Conservation (phyloP, 75 land plant species). For the Cupressus sempervirens region DNA sequence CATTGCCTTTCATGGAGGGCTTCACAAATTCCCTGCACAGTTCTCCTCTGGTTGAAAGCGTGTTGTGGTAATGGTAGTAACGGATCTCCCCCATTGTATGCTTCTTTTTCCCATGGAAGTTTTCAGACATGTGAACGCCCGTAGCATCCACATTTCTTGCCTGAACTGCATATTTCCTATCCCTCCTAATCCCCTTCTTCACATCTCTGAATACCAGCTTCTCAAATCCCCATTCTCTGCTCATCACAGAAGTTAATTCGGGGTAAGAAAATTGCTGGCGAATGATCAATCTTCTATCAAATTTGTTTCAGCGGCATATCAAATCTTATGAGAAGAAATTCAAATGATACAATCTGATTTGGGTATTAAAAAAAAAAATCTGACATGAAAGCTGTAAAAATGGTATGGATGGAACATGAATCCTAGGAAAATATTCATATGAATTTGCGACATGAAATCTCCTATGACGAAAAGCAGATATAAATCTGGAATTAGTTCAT, state of each 20-base stretch:
- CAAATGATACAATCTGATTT: neutral
- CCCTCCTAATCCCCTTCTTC: conserved; percentile 54
- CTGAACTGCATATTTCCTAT: conserved; percentile 86
- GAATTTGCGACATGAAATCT: too few species aligned
- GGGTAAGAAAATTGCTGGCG: too few species aligned
- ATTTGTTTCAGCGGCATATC: neutral
- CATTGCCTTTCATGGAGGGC: conserved; percentile 12
- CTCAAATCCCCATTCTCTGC: conserved; percentile 92
- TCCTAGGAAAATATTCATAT: too few species aligned
- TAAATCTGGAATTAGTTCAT: too few species aligned
- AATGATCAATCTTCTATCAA: neutral
- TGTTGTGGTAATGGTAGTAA: conserved; percentile 83
- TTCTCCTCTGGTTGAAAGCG: conserved; percentile 48
- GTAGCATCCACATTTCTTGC: conserved; percentile 66
- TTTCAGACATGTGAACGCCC: conserved; percentile 81
- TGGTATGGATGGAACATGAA: too few species aligned
- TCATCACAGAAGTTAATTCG: neutral
- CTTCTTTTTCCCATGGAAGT: conserved; percentile 44
- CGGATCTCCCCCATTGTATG: conserved; percentile 43
- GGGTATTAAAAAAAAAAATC: too few species aligned
- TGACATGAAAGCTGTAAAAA: too few species aligned
- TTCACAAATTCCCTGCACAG: conserved; percentile 48
- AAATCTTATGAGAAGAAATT: neutral
- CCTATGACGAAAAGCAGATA: too few species aligned
- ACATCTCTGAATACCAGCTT: conserved; percentile 75